Evolutionary conservation across 768 basidiomycete genomes (phyloP).

Genomic region (Lactifluus pinguis): DNA sequence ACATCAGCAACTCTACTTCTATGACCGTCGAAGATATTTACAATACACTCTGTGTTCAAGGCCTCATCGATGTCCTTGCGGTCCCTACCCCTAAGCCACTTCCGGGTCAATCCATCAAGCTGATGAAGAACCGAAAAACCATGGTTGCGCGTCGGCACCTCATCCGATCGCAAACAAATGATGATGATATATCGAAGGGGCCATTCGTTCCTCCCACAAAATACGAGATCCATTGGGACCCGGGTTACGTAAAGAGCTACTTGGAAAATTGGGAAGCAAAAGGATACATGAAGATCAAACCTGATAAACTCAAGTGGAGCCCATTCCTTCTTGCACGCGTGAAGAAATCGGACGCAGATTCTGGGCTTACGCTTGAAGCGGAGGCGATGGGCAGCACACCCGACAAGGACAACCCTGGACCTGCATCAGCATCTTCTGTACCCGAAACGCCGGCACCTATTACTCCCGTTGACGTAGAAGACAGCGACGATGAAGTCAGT

Average conservation of each 20-base stretch:
- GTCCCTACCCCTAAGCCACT: constrained; percentile 50
- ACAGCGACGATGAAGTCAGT: constrained; percentile 2
- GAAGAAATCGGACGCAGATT: constrained; percentile 24
- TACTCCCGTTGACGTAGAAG: constrained; percentile 10
- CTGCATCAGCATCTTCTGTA: constrained; percentile 10
- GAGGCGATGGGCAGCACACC: constrained; percentile 6
- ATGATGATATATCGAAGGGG: constrained; percentile 37
- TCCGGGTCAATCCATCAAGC: constrained; percentile 73
- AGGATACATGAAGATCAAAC: constrained; percentile 64
- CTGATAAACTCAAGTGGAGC: constrained; percentile 90
- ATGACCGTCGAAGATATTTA: constrained; percentile 89
- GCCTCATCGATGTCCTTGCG: constrained; percentile 57
- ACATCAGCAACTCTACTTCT: constrained; percentile 76
- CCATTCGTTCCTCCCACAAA: constrained; percentile 55
- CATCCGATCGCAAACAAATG: constrained; percentile 44
- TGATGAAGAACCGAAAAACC: constrained; percentile 55
- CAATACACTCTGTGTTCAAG: constrained; percentile 58
- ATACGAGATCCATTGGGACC: constrained; percentile 74
- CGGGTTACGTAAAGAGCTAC: constrained; percentile 52
- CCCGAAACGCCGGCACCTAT: constrained; percentile 17
- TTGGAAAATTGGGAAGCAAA: constrained; percentile 65
- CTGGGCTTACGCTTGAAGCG: constrained; percentile 3
- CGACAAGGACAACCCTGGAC: constrained; percentile 12
- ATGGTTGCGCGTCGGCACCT: constrained; percentile 57
- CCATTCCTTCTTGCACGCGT: constrained; percentile 70